Evolutionary conservation across 306 rosid genomes (phyloP).

Genomic region (Medicago ruthenica): DNA sequence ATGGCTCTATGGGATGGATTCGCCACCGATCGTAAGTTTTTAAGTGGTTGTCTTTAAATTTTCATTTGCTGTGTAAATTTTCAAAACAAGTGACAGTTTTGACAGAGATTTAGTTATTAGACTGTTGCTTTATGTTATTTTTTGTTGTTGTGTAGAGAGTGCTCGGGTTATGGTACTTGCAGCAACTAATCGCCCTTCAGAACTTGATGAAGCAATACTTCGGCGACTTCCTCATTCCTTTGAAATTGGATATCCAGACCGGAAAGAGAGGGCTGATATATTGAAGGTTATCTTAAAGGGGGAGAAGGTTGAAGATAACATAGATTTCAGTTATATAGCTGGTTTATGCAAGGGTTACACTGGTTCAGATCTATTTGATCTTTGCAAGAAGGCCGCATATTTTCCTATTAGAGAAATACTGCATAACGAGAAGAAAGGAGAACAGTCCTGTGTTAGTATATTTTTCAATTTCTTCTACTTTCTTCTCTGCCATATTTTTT

Average conservation of each 20-base stretch:
- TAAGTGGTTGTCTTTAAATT: neutral
- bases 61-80: neutral
- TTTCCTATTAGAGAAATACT: constrained; percentile 84
- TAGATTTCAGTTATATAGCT: constrained; percentile 66
- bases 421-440: constrained; percentile 76
- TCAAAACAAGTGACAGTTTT: constrained; percentile 29
- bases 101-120: neutral
- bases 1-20: constrained; percentile 99
- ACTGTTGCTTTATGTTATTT: constrained; percentile 6
- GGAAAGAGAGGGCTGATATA: constrained; percentile 81
- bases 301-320: constrained; percentile 65
- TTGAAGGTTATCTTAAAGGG: constrained; percentile 82
- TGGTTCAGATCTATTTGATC: constrained; percentile 94
- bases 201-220: constrained; percentile 98
- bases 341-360: constrained; percentile 82
- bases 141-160: constrained; percentile 55
- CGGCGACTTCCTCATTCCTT: constrained; percentile 99
- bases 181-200: constrained; percentile 98
- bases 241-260: constrained; percentile 87
- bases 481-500: neutral
- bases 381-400: constrained; percentile 99
- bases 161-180: constrained; percentile 98
- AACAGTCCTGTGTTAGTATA: constrained; percentile 69
- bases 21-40: constrained; percentile 89
- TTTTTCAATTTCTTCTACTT: constrained; percentile 14